phyloP scores from a whole-genome alignment of 192 early-diverging fungal genomes.

The Spinellus fusiger region DNA sequence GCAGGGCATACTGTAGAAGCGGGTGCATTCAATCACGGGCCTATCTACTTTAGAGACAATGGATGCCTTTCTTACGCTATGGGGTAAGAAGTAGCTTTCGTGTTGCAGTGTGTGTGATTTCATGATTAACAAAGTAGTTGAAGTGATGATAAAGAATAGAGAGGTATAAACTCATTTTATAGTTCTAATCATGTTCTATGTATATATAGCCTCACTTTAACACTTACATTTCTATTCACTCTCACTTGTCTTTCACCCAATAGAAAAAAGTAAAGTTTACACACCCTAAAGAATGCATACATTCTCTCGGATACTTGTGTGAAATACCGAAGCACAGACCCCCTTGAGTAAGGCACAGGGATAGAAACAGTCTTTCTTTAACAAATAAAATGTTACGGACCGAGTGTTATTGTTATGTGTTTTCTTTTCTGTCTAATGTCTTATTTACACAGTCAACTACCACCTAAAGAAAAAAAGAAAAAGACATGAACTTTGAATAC shows the following conservation, averaged over 20 bases:
- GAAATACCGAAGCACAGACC: not conserved
- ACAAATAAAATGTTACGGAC: not conserved
- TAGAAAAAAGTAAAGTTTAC: not conserved
- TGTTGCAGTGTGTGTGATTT: not conserved
- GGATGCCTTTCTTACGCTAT: not conserved
- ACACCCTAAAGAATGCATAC: not conserved
- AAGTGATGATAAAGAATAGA: not conserved
- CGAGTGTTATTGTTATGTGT: not conserved
- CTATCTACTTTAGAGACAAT: slow-evolving; percentile 5
- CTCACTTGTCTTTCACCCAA: too few species aligned
- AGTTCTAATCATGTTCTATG: too few species aligned
- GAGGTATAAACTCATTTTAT: not conserved
- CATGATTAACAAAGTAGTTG: not conserved
- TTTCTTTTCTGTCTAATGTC: too few species aligned
- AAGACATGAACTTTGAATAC: too few species aligned
- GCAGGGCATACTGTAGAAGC: not conserved
- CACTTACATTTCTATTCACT: too few species aligned
- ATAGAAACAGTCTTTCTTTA: not conserved
- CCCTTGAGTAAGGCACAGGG: not conserved
- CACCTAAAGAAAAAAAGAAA: too few species aligned
- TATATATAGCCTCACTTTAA: too few species aligned
- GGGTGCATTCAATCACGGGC: slow-evolving; percentile 11
- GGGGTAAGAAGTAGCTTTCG: not conserved
- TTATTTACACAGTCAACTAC: too few species aligned
- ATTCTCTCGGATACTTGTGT: not conserved